Evolutionary conservation across 2,329 filamentous ascomycete genomes (phyloP).

Genomic region (Aspergillus fischeri): DNA sequence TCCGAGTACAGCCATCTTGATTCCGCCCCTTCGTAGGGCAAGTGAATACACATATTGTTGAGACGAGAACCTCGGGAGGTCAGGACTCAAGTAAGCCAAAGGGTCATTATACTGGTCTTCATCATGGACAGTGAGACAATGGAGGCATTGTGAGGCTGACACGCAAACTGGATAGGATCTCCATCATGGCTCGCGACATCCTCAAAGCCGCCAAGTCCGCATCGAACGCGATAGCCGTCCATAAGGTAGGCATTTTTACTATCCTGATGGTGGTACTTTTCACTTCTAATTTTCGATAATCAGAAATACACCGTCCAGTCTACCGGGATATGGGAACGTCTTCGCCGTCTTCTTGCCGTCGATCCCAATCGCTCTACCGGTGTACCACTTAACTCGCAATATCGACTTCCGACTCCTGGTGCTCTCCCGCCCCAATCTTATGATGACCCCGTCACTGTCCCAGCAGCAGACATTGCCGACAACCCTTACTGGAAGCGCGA

Average conservation of each 20-base stretch:
- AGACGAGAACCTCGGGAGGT: not conserved
- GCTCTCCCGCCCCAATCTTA: constrained; percentile 65
- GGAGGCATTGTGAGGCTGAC: constrained; percentile 5
- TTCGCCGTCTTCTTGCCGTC: constrained; percentile 74
- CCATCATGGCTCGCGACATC: constrained; percentile 33
- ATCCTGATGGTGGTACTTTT: not conserved
- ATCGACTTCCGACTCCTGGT: constrained; percentile 79
- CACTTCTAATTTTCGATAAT: not conserved
- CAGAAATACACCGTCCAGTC: constrained; percentile 98
- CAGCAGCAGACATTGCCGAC: constrained; percentile 83
- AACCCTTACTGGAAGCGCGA: constrained; percentile 98
- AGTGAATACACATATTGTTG: not conserved
- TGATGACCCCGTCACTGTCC: constrained; percentile 76
- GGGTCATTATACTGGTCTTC: not conserved
- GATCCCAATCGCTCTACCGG: constrained; percentile 87
- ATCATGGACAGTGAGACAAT: not conserved
- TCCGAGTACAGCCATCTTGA: not conserved
- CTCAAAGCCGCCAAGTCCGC: constrained; percentile 38
- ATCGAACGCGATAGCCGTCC: constrained; percentile 33
- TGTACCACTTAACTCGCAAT: constrained; percentile 88
- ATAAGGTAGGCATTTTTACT: constrained; percentile 27
- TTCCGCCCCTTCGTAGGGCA: not conserved
- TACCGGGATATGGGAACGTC: constrained; percentile 76
- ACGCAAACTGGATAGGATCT: constrained; percentile 19
- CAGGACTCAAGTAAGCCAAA: not conserved